A percentile compares a stretch with the other conserved stretches of the same genome.
These are phyloP conservation scores for Aspergillus sp. DNA, from an alignment of 2,329 filamentous ascomycete genomes.

Conservation along the genomic window DNA sequence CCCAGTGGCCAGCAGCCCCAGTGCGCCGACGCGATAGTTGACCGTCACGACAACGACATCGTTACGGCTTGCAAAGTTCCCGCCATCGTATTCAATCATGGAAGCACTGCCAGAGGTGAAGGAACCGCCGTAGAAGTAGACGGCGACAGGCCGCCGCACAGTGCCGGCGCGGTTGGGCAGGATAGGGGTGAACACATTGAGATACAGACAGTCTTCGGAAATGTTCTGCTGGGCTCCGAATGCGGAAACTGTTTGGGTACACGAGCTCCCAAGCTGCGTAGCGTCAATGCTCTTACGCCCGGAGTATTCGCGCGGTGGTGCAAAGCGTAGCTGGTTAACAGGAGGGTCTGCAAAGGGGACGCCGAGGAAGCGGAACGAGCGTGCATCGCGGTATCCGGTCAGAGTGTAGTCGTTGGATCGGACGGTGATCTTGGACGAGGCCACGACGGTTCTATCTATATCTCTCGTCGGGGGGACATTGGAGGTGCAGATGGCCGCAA, in stretches of 20 bases:
- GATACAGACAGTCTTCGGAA: conserved; percentile 36
- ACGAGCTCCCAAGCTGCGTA: conserved; percentile 19
- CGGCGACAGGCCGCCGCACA: conserved; percentile 22
- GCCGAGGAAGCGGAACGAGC: conserved; percentile 43
- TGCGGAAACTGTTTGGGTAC: conserved; percentile 19
- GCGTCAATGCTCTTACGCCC: conserved; percentile 31
- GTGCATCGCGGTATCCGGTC: conserved; percentile 29
- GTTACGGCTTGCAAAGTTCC: conserved; percentile 35
- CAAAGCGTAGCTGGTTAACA: conserved; percentile 44
- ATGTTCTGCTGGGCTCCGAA: conserved; percentile 12
- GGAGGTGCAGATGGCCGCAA: conserved; percentile 24
- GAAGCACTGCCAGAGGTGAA: conserved; percentile 29
- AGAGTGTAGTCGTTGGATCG: conserved; percentile 17
- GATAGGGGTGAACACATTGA: conserved; percentile 37
- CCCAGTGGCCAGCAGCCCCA: conserved; percentile 35
- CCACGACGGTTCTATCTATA: conserved; percentile 11
- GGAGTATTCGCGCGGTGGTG: conserved; percentile 32
- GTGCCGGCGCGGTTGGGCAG: conserved; percentile 18
- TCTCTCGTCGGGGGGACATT: conserved; percentile 22
- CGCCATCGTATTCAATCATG: conserved; percentile 33
- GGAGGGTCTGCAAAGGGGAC: conserved; percentile 51
- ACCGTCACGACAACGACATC: conserved; percentile 37
- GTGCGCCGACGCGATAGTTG: conserved; percentile 35
- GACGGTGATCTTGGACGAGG: conserved; percentile 21
- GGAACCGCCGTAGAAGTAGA: conserved; percentile 37